A percentile compares a stretch with the other conserved stretches of the same genome.
Evolutionary conservation across 495 filamentous ascomycete genomes (phyloP).

Genomic region (Annulohypoxylon stygium): DNA sequence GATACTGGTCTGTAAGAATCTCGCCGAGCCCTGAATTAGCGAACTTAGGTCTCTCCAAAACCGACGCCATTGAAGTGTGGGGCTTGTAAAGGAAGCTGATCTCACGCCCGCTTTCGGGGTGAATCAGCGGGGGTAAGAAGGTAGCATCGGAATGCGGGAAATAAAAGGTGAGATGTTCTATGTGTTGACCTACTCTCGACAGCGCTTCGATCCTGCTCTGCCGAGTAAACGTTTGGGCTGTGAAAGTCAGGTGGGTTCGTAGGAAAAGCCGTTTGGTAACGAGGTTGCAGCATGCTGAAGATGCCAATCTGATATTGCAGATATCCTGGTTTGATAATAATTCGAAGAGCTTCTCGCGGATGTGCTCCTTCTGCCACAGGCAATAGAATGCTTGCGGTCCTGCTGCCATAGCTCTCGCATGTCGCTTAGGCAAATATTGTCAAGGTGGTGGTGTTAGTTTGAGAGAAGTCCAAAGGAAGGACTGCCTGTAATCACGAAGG

Average conservation of each 20-base stretch:
- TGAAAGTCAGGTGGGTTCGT: constrained; percentile 72
- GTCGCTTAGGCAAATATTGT: constrained; percentile 50
- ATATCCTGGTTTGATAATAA: constrained; percentile 64
- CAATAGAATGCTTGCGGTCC: constrained; percentile 62
- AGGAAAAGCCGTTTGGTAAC: constrained; percentile 67
- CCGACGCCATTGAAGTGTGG: constrained; percentile 65
- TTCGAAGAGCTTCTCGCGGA: constrained; percentile 65
- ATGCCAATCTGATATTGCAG: constrained; percentile 63
- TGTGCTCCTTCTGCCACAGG: constrained; percentile 66
- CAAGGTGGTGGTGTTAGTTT: constrained; percentile 25
- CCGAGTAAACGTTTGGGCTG: constrained; percentile 76
- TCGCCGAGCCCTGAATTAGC: constrained; percentile 72
- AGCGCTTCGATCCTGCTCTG: constrained; percentile 75
- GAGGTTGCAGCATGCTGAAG: constrained; percentile 64
- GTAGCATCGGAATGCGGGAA: constrained; percentile 77
- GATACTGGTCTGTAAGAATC: constrained; percentile 81
- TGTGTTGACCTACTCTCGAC: constrained; percentile 76
- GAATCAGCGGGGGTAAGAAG: constrained; percentile 80
- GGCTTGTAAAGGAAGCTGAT: constrained; percentile 80
- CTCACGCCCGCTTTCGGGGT: constrained; percentile 77
- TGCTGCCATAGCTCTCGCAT: constrained; percentile 64
- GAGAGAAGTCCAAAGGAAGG: constrained; percentile 19
- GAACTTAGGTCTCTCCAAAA: constrained; percentile 71
- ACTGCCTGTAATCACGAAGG: constrained; percentile 34
- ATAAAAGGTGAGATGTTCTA: constrained; percentile 76